Evolutionary conservation across 306 rosid species (phyloP), one percentile per base, ranked within the genome.

Genomic region (Crataegus laevigata): DNA sequence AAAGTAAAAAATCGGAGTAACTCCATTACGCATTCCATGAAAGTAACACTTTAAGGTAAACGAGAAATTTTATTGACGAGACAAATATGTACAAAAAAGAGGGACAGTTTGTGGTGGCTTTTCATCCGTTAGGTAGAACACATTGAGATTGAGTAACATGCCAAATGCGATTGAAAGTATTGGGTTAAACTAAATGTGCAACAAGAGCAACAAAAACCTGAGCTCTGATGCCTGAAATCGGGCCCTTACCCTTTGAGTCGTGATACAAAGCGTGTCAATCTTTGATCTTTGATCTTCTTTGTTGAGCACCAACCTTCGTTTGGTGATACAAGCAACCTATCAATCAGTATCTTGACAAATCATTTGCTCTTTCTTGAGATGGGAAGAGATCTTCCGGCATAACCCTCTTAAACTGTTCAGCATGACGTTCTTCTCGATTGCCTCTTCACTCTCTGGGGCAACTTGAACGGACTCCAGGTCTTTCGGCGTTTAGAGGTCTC

Each of bases 381-480:
- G 68, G 59, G 73, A 55, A 58, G 15, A 28, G 15, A 28, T 34
- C 43, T 68, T 67, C 66, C 0, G 78, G 81, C 81, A 81, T 64
- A 67, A 54, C 83, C 78, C 59, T 68, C 76, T 59, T 67, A 51
- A 76, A 72, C 78, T 66, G 61, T 7, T 72, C 86, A 96, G 87
- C 98, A 89, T 0, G 99, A 96, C 0, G 98, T 96, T 87, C 99
- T 87, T 80, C 99, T 87, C 89, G 92, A 89, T 78, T 96, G 98
- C 77, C 89, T 96, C 85, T 91, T 94, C 77, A 92, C 94, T 87
- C 82, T 88, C 28, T 90, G 96, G 83, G 74, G 83, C 84, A 92
- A 78, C 65, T 96, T 96, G 96, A 96, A 96, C 0, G 98, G 97
- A 72, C 97, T 90, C 99, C 99, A 96, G 78, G 97, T 96, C 89